These are phyloP conservation scores for Crithidia acanthocephali DNA, from an alignment of 208 protist genomes.

Conservation along the genomic window DNA sequence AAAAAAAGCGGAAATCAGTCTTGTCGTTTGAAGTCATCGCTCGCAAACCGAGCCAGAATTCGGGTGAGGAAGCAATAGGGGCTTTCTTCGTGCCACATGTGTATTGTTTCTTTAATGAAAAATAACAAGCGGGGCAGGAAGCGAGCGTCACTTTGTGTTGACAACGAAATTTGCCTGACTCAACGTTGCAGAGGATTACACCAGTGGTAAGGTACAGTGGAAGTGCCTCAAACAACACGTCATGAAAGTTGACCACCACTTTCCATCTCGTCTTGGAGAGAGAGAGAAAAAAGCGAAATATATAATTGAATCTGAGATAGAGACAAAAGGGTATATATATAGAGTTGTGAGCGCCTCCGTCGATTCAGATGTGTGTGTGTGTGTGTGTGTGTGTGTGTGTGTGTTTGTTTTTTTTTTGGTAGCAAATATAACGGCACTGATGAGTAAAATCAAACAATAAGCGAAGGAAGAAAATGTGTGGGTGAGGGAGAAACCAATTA, in stretches of 20 bases:
- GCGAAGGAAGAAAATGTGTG: slow-evolving; percentile 1
- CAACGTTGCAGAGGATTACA: neutral
- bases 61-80: slow-evolving; percentile 5
- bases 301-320: neutral
- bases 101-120: slow-evolving; percentile 6
- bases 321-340: slow-evolving; percentile 11
- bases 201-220: neutral
- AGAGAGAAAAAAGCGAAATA: neutral
- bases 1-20: slow-evolving; percentile 3
- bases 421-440: slow-evolving; percentile 24
- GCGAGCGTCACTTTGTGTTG: neutral
- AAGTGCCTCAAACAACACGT: neutral
- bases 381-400: too few relatives aligned
- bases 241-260: neutral
- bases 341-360: slow-evolving; percentile 15
- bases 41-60: neutral
- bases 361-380: slow-evolving; percentile 12
- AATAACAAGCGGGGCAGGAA: slow-evolving; percentile 4
- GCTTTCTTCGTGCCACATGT: slow-evolving; percentile 9
- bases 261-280: neutral
- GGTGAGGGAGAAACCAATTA: slow-evolving; percentile 9
- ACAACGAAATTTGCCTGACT: neutral
- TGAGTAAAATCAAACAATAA: slow-evolving; percentile 13
- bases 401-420: slow-evolving; percentile 9
- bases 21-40: slow-evolving; percentile 11